A percentile compares a stretch with the other conserved stretches of the same genome.
These are phyloP conservation scores for Mariannaea elegans DNA, from an alignment of 2,329 filamentous ascomycete genomes.

Conservation along the genomic window DNA sequence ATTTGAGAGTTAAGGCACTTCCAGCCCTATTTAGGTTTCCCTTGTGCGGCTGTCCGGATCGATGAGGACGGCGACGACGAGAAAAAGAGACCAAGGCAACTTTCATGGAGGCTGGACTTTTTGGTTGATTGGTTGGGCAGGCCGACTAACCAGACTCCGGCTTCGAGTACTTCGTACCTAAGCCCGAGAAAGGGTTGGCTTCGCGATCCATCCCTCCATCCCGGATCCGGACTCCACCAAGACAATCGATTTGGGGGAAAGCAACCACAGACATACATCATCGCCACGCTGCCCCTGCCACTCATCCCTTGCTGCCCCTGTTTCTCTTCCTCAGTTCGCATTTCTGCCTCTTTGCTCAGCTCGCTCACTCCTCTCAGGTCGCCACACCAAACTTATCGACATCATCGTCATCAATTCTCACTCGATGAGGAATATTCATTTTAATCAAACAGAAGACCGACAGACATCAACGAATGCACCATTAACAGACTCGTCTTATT, in stretches of 20 bases:
- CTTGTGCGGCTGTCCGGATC: slow-evolving; percentile 24
- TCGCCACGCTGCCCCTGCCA: slow-evolving; percentile 43
- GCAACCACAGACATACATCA: slow-evolving; percentile 46
- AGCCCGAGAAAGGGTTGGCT: slow-evolving; percentile 31
- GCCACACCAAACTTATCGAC: slow-evolving; percentile 12
- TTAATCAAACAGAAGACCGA: not conserved
- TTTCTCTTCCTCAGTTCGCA: slow-evolving; percentile 30
- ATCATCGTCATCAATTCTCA: slow-evolving; percentile 5
- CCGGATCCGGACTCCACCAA: slow-evolving; percentile 49
- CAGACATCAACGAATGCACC: slow-evolving; percentile 2
- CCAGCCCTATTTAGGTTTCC: slow-evolving; percentile 18
- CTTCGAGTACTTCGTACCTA: slow-evolving; percentile 22
- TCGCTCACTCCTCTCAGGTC: slow-evolving; percentile 14
- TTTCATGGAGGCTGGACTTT: slow-evolving; percentile 37
- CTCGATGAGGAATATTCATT: slow-evolving; percentile 10
- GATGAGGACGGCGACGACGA: slow-evolving; percentile 35
- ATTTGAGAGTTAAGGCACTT: not conserved
- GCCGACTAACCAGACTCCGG: slow-evolving; percentile 38
- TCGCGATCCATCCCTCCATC: slow-evolving; percentile 42
- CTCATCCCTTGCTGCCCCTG: slow-evolving; percentile 38
- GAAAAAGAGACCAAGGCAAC: slow-evolving; percentile 18
- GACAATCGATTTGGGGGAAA: slow-evolving; percentile 43
- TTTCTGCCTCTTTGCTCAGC: slow-evolving; percentile 16
- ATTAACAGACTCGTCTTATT: slow-evolving; percentile 3
- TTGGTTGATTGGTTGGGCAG: slow-evolving; percentile 38